Evolutionary conservation across 257 asterid species (phyloP), one percentile per base, ranked within the genome.

Genomic region (Paraleonurus japonicus): DNA sequence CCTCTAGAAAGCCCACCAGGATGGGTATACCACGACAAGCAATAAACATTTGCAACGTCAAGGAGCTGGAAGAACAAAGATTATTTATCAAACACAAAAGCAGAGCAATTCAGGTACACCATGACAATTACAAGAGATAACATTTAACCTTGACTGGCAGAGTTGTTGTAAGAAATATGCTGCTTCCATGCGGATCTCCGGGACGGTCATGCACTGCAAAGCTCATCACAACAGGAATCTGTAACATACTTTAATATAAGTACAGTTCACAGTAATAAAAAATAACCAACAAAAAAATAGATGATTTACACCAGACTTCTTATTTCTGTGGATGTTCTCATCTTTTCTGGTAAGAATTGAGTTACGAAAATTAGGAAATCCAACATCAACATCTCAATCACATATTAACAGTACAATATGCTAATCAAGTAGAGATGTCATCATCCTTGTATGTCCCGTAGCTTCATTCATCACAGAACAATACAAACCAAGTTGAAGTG

Each of bases 11-110:
- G 70, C 97, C 97, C 85, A 95, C 99, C 73, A 95, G 86, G 76
- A 92, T 77, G 61, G 98, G 98, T 81, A 95, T 95, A 70, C 99
- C 99, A 63, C 96, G 96, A 78, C 97, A 92, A 69, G 95, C 90
- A 78, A 95, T 89, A 82, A 95, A 95, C 97, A 95, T 95, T 82
- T 92, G 98, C 85, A 95, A 78, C 50, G 98, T 95, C 83, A 87
- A 82, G 54, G 93, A 82, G 85, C 99, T 95, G 96, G 78, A 85
- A 43, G 71, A 71, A 84, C 70, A 59, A 53, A 71, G 7, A 13
- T 4, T n/a, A 67, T 65, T 59, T 55, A 72, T 65, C 67, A 75
- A 23, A 65, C 28, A 55, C 3, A 5, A 12, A 71, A 75, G 24
- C 16, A 78, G 39, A 61, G 3, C 45, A 70, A 61, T 28, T 55